Conservation (phyloP, 148 eudicot genomes). For the Camellia lanceoleosa region DNA sequence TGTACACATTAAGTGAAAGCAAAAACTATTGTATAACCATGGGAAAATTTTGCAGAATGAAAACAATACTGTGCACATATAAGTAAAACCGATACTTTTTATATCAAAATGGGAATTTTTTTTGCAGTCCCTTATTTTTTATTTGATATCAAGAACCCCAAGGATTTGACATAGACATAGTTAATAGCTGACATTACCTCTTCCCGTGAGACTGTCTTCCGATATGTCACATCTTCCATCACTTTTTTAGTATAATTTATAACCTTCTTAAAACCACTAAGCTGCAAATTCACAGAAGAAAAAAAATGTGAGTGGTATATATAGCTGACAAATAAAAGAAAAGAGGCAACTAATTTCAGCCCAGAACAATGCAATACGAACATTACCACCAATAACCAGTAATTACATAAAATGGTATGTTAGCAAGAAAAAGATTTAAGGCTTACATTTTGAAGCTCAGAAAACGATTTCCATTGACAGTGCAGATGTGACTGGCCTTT, state of each 20-base stretch:
- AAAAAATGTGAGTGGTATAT: neutral
- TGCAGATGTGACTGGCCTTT: constrained; percentile 97
- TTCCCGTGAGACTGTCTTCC: constrained; percentile 84
- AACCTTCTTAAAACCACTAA: constrained; percentile 97
- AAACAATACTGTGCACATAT: neutral
- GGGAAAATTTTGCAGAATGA: too few relatives aligned
- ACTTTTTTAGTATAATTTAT: constrained; percentile 86
- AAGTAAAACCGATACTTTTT: too few relatives aligned
- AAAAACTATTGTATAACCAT: too few relatives aligned
- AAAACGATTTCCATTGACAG: constrained; percentile 80
- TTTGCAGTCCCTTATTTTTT: neutral
- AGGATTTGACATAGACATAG: neutral
- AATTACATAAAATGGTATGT: neutral
- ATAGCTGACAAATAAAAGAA: neutral
- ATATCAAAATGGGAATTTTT: too few relatives aligned
- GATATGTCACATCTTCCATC: constrained; percentile 76
- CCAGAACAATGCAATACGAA: neutral
- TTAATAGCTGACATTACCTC: constrained; percentile 52
- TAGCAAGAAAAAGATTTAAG: neutral
- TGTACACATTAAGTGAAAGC: too few relatives aligned
- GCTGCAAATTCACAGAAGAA: constrained; percentile 46
- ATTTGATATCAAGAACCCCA: neutral
- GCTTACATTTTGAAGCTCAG: constrained; percentile 83
- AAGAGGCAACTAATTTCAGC: neutral
- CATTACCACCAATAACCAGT: neutral